Conservation (phyloP, 1,139 yeast species). For the Hyphopichia wangnamkhiaoensis region DNA sequence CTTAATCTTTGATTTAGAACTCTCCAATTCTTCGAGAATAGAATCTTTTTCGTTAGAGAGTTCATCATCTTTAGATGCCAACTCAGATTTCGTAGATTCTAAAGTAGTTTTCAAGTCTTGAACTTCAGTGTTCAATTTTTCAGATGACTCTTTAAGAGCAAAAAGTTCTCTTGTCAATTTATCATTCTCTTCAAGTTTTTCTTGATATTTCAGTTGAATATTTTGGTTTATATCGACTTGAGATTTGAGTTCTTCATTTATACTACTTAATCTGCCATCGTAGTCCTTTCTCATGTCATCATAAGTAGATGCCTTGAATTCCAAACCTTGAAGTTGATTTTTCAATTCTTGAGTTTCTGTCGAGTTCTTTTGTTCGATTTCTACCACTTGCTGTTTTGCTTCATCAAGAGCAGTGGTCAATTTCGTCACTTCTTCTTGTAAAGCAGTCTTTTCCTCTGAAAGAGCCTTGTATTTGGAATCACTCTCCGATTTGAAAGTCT, state of each 20-base stretch:
- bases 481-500: conserved; percentile 29
- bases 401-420: conserved; percentile 17
- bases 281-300: conserved; percentile 37
- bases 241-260: conserved; percentile 47
- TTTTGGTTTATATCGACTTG: conserved; percentile 53
- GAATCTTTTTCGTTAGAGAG: conserved; percentile 24
- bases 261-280: conserved; percentile 29
- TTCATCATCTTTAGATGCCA: conserved; percentile 25
- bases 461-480: conserved; percentile 22
- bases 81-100: conserved; percentile 16
- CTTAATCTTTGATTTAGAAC: conserved; percentile 45
- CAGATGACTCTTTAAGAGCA: conserved; percentile 43
- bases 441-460: conserved; percentile 21
- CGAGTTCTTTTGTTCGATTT: conserved; percentile 14
- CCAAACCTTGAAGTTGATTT: conserved; percentile 21
- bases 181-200: conserved; percentile 59
- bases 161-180: conserved; percentile 50
- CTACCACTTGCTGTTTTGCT: conserved; percentile 17
- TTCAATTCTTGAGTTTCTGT: conserved; percentile 24
- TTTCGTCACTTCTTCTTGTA: conserved; percentile 20
- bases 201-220: conserved; percentile 56
- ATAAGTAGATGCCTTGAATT: conserved; percentile 34
- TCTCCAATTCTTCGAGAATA: conserved; percentile 56
- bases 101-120: conserved; percentile 31
- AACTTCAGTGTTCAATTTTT: conserved; percentile 36